Percentiles rank a stretch among this genome's conserved stretches.
These are phyloP conservation scores for Allomyces javanicus DNA, from an alignment of 192 early-diverging fungal genomes.

Conservation along the genomic window DNA sequence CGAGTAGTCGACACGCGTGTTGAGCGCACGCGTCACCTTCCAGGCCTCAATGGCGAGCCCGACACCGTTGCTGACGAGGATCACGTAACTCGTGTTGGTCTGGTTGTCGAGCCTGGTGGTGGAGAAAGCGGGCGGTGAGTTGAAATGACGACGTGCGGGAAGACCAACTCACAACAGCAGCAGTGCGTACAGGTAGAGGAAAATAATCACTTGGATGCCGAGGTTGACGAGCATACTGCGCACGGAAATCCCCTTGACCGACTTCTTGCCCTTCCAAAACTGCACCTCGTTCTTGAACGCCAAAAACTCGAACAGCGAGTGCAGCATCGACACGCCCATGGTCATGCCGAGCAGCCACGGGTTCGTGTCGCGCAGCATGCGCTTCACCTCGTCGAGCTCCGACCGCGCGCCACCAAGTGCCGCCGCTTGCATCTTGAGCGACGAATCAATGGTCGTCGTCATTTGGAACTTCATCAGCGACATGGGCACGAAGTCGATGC, in stretches of 20 bases:
- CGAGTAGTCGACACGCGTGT: constrained; percentile 30
- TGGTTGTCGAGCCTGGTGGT: constrained; percentile 41
- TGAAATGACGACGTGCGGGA: too few relatives aligned
- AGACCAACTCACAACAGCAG: too few relatives aligned
- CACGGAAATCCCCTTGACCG: constrained; percentile 64
- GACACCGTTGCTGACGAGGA: constrained; percentile 59
- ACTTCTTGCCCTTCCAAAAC: constrained; percentile 71
- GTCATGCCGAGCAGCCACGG: constrained; percentile 59
- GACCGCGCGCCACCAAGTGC: constrained; percentile 26
- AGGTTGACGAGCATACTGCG: constrained; percentile 63
- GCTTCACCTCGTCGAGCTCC: constrained; percentile 65
- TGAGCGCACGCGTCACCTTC: constrained; percentile 76
- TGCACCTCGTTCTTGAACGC: constrained; percentile 64
- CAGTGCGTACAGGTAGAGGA: constrained; percentile 40
- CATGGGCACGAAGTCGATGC: constrained; percentile 39
- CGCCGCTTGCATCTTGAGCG: constrained; percentile 31
- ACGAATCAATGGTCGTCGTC: constrained; percentile 45
- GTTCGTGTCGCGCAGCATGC: constrained; percentile 81
- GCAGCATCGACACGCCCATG: constrained; percentile 52
- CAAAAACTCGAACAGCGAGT: constrained; percentile 74
- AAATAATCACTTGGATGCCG: constrained; percentile 63
- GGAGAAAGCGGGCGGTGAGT: too few relatives aligned
- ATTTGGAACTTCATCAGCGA: constrained; percentile 55
- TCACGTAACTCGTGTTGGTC: constrained; percentile 60
- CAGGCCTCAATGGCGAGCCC: constrained; percentile 70